Evolutionary conservation across 805 yeast genomes (phyloP), one percentile per base, ranked within the genome.

Genomic region (Candida koratica): DNA sequence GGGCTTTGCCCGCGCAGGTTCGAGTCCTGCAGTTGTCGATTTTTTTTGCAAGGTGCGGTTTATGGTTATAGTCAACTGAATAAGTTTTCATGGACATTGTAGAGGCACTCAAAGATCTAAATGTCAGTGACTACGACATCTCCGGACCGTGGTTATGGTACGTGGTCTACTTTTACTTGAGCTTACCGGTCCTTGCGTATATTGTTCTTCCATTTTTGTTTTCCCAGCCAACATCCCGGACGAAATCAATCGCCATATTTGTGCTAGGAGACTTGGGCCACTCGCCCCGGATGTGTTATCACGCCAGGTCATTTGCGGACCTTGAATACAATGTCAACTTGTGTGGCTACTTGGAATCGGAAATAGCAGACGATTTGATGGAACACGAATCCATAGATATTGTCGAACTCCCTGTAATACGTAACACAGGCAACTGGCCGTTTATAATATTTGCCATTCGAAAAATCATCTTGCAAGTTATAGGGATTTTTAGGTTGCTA

Each of bases 241-340:
- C 46, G 1, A 15, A 53, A 48, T 73, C 86, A 35, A 79, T 86
- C 5, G 71, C 84, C 7, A 77, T 93, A 13, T 72, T 86, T 44
- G 98, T 93, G 2, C 63, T 93, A 13, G 98, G 98, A 2, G 97
- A 90, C 53, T 54, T 93, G 36, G 96, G 96, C 10, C 95, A 88
- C 53, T 89, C 97, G 0, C 98, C 98, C 5, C 69, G 98, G 41
- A 93, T 90, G 84, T 73, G 81, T 47, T 84, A 90, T 59, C 98
- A 93, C 55, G 95, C 95, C 0, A 61, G 69, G 39, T 81, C 90
- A 37, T 79, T 93, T 48, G 73, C 83, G n/a, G 57, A 69, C 20
- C 58, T 64, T 12, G 93, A 88, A 0, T 83, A 80, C 56, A 65
- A 69, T 30, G 97, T 93, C 4, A 85, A 82, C 39, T 57, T 93